These are phyloP conservation scores for Kernera saxatilis DNA, from an alignment of 345 rosid genomes.

Conservation along the genomic window DNA sequence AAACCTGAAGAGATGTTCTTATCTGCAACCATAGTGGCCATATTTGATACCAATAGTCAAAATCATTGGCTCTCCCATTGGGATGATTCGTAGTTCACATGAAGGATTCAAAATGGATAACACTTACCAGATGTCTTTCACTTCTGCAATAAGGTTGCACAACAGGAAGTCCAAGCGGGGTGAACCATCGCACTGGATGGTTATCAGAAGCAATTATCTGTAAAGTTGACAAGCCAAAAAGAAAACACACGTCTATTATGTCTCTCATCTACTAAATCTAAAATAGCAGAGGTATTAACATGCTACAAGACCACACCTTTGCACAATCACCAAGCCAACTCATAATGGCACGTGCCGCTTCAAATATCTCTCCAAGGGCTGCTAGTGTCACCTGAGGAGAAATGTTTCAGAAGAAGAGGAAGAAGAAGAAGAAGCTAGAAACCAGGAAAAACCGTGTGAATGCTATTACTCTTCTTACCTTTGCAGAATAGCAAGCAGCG, in stretches of 20 bases:
- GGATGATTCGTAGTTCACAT: background rate
- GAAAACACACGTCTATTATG: background rate
- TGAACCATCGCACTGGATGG: slow-evolving; percentile 84
- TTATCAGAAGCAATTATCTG: slow-evolving; percentile 83
- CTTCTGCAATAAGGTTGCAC: slow-evolving; percentile 86
- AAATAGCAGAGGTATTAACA: background rate
- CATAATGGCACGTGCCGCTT: slow-evolving; percentile 96
- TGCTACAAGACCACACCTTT: slow-evolving; percentile 39
- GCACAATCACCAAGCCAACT: slow-evolving; percentile 97
- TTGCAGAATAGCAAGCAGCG: slow-evolving; percentile 91
- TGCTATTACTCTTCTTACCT: slow-evolving; percentile 45
- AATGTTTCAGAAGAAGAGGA: background rate
- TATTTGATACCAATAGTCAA: background rate
- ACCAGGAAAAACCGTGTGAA: background rate
- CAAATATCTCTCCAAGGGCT: slow-evolving; percentile 86
- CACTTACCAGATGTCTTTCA: slow-evolving; percentile 74
- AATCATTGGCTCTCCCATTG: background rate
- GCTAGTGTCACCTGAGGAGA: slow-evolving; percentile 70
- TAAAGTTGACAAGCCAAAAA: background rate
- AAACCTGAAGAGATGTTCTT: slow-evolving; percentile 84
- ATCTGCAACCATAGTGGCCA: slow-evolving; percentile 50
- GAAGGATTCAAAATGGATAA: slow-evolving; percentile 5
- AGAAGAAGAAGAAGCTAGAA: no score
- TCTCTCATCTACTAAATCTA: background rate
- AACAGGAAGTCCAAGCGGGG: slow-evolving; percentile 97